Evolutionary conservation across 352 stramenopile genomes (phyloP).

Genomic region (Sclerospora graminicola): DNA sequence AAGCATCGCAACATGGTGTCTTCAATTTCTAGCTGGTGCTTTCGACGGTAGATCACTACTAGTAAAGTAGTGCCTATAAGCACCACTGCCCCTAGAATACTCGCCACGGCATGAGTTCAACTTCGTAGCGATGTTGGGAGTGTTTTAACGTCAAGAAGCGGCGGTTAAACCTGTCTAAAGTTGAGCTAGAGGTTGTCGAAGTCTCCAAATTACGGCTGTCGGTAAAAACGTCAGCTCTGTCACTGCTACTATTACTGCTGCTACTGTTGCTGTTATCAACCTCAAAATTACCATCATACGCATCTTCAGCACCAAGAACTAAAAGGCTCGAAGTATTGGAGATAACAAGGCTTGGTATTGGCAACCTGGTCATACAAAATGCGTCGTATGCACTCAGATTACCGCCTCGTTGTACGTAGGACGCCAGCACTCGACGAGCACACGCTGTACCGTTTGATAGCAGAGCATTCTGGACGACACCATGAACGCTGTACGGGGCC

Average conservation of each 20-base stretch:
- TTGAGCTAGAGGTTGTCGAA: slow-evolving; percentile 10
- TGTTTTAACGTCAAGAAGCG: slow-evolving; percentile 14
- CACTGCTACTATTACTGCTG: slow-evolving; percentile 2
- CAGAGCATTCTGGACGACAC: slow-evolving; percentile 24
- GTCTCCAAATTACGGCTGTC: slow-evolving; percentile 5
- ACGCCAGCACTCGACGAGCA: slow-evolving; percentile 40
- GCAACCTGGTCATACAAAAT: slow-evolving; percentile 34
- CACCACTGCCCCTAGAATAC: slow-evolving; percentile 8
- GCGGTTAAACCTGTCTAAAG: slow-evolving; percentile 6
- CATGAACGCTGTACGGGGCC: slow-evolving; percentile 28
- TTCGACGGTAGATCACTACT: slow-evolving; percentile 6
- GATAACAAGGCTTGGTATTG: slow-evolving; percentile 24
- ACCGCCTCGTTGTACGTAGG: slow-evolving; percentile 35
- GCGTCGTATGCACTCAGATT: slow-evolving; percentile 40
- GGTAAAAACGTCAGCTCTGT: background rate
- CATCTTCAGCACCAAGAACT: slow-evolving; percentile 36
- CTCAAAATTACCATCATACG: slow-evolving; percentile 33
- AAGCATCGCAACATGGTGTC: slow-evolving; percentile 29
- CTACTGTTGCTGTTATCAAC: slow-evolving; percentile 1
- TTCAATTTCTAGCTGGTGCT: slow-evolving; percentile 20
- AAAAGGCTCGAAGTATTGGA: slow-evolving; percentile 19
- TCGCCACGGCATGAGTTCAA: slow-evolving; percentile 21
- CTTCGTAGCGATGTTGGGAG: slow-evolving; percentile 18
- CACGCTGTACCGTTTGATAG: slow-evolving; percentile 32
- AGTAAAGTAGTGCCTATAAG: slow-evolving; percentile 4